These are phyloP conservation scores for Ceratocystis smalleyi DNA, from an alignment of 2,329 filamentous ascomycete genomes.

Conservation along the genomic window DNA sequence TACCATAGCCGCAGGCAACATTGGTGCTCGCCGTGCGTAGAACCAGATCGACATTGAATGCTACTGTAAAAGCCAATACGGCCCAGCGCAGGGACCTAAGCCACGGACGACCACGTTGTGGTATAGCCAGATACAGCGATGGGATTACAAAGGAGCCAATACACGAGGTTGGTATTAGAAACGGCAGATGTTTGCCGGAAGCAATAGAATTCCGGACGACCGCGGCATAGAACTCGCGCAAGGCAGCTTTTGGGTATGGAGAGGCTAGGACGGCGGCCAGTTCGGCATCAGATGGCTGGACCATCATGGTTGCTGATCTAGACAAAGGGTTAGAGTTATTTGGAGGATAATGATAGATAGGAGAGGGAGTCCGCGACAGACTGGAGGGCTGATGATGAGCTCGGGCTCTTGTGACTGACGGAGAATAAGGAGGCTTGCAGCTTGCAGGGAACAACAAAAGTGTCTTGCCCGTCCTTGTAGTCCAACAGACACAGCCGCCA, in stretches of 20 bases:
- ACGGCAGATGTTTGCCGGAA: slow-evolving; percentile 30
- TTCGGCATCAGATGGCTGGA: slow-evolving; percentile 5
- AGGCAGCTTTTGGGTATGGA: slow-evolving; percentile 11
- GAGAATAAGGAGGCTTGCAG: background rate
- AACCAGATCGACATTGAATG: slow-evolving; percentile 31
- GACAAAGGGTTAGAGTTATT: background rate
- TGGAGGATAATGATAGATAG: background rate
- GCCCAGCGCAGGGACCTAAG: slow-evolving; percentile 31
- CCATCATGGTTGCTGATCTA: background rate
- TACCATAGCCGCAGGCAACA: slow-evolving; percentile 34
- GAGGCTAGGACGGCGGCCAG: slow-evolving; percentile 6
- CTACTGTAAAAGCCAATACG: slow-evolving; percentile 30
- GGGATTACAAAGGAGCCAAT: slow-evolving; percentile 35
- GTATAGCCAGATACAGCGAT: slow-evolving; percentile 39
- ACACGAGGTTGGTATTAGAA: slow-evolving; percentile 38
- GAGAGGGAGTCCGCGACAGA: background rate
- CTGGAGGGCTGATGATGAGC: background rate
- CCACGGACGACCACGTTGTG: slow-evolving; percentile 36
- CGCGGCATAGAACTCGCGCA: slow-evolving; percentile 24
- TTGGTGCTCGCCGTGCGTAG: slow-evolving; percentile 34
- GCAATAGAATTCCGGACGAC: slow-evolving; percentile 26
- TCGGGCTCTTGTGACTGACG: background rate
- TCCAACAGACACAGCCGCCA: background rate
- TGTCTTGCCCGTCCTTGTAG: background rate
- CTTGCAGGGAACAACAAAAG: background rate